Evolutionary conservation across 805 yeast species (phyloP), one percentile per base, ranked within the genome.

Genomic region (Starmerella ratchasimensis): DNA sequence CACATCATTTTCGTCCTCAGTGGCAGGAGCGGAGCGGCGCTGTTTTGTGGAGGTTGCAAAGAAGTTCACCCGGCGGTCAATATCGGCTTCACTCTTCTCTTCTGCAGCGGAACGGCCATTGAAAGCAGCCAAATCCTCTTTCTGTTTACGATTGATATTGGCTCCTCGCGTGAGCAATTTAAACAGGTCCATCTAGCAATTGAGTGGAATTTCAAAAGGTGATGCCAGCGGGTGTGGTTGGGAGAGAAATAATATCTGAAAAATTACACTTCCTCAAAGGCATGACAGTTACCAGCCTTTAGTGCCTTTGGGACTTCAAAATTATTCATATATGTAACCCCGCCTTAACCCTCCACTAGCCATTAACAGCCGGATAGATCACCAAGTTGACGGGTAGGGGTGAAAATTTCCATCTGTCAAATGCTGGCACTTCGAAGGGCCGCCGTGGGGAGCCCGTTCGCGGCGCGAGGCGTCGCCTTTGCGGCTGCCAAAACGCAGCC

Each of bases 161-260:
- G 96, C 94, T 17, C 97, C 97, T 53, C 96, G 65, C 0, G 84
- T 66, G 26, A 88, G 67, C 3, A 90, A 75, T 51, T 81, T 67
- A 57, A 88, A 90, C 43, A 88, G 78, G 62, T 88, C 98, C 55
- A 51, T 51, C n/a, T n/a, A n/a, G n/a, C n/a, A n/a, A n/a, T n/a
- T n/a, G n/a, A n/a, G n/a, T n/a, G n/a, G n/a, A n/a, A n/a, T n/a
- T n/a, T n/a, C n/a, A n/a, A n/a, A n/a, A n/a, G n/a, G n/a, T n/a
- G n/a, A n/a, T n/a, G n/a, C n/a, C n/a, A n/a, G n/a, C n/a, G n/a
- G n/a, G n/a, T n/a, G n/a, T n/a, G n/a, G n/a, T n/a, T n/a, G n/a
- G n/a, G n/a, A n/a, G n/a, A n/a, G n/a, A n/a, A n/a, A n/a, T n/a
- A n/a, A n/a, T n/a, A n/a, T n/a, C n/a, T n/a, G n/a, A n/a, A n/a